Base-by-base conservation (phyloP, 495 filamentous ascomycete species). In the Xylaria grammica region DNA sequence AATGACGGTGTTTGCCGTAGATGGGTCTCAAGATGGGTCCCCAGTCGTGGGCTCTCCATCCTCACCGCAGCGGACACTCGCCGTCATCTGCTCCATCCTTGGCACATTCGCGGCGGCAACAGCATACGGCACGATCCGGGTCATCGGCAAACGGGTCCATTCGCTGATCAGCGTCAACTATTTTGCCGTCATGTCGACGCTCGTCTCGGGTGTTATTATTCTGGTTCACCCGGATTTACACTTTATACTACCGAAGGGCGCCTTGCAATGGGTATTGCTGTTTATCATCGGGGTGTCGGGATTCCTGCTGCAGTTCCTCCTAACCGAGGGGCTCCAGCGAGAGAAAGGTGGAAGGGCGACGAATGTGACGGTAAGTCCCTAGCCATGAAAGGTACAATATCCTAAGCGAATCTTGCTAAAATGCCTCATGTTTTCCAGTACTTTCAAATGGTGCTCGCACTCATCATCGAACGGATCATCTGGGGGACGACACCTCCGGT, bases 91-190 rank as follows among this genome's bases (percentile, higher is more conserved):
- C 1, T 86, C 89, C 0, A 79, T 92, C 40, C 56, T 91, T 1
- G 92, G 92, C 0, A 89, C 94, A 1, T 69, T 94, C 10, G 91
- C 89, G 10, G 86, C 88, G 0, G 85, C 90, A 0, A 80, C 81
- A 3, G 90, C 91, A 5, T 95, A 88, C 67, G 89, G 89, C 0
- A 87, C 87, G 0, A 92, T 96, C 63, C 82, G 90, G 7, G 85
- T 89, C 77, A 93, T 96, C 56, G 92, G 92, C 1, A 84, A 85
- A 62, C 85, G 90, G 13, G 89, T 90, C 3, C 92, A 95, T 70
- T 87, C 92, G 13, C 84, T 96, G 20, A 85, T 95, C 40, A 87
- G 83, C 20, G 91, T 96, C 5, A 90, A 88, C 34, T 96, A 94
- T 67, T 94, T 94, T 65, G 87, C 90, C 2, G 75, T 78, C 1